Conservation (phyloP, 148 eudicot species). For the Arbutus unedo region DNA sequence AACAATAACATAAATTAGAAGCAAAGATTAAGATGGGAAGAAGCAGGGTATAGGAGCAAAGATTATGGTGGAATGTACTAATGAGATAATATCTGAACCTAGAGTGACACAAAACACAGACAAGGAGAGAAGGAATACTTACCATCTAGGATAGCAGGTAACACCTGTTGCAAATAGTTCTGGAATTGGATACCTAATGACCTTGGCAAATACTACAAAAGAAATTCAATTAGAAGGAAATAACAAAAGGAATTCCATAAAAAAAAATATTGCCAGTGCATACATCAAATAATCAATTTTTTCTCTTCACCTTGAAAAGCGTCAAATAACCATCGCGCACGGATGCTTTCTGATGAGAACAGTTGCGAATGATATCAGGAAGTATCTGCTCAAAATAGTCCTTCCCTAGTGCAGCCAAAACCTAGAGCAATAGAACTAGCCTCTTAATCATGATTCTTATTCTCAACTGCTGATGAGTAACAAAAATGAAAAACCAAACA, state of each 20-base stretch:
- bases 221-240: conserved; percentile 18
- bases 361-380: conserved; percentile 84
- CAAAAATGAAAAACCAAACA: background rate
- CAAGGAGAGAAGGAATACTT: conserved; percentile 15
- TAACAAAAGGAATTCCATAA: background rate
- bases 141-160: conserved; percentile 98
- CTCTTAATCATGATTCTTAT: background rate
- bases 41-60: background rate
- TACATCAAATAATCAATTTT: background rate
- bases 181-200: conserved; percentile 92
- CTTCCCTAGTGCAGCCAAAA: conserved; percentile 90
- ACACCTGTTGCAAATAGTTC: conserved; percentile 86
- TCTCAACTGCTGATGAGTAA: background rate
- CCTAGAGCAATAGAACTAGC: conserved; percentile 39
- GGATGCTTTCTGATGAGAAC: conserved; percentile 91
- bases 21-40: background rate
- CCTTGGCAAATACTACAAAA: conserved; percentile 76
- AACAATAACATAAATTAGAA: background rate
- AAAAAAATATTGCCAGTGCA: background rate
- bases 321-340: conserved; percentile 94
- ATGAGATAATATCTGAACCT: background rate
- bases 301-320: conserved; percentile 67
- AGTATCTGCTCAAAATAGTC: conserved; percentile 77
- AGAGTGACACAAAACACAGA: background rate
- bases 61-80: background rate